Evolutionary conservation across 805 yeast species (phyloP), one percentile per base, ranked within the genome.

Genomic region (Pachysolen tannophilus): DNA sequence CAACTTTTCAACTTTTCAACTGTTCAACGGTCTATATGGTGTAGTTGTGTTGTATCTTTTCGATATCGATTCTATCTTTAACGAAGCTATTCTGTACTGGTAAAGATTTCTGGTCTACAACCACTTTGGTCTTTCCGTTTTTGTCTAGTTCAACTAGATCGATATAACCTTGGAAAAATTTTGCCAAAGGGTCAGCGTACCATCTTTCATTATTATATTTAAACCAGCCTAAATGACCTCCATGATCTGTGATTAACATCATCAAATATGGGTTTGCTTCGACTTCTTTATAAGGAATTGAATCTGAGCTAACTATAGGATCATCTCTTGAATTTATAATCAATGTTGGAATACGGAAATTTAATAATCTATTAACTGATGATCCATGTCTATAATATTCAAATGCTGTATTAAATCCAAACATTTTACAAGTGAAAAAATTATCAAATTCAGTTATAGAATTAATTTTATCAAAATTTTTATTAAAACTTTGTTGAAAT

Each of bases 141-240:
- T 33, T 19, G n/a, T n/a, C 16, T 14, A 20, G 18, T 26, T 50
- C 55, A 6, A 60, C 47, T 13, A 52, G 43, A 3, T 44, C 43
- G 31, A 65, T 53, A 34, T 63, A 52, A 4, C 56, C 50, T 20
- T 46, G 43, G 40, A 72, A 51, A 43, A 69, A 64, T 38, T 60
- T 57, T 18, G 72, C 54, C 28, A 76, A 40, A 18, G 79, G 80
- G 6, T 61, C 58, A 4, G 72, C 56, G 44, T 68, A 74, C 94
- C 94, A 85, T 46, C 86, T 71, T 28, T 64, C 62, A 18, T 82
- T 81, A 18, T 66, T 59, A 32, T 63, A 56, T 43, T 69, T 64
- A 41, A 75, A 84, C 80, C 81, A 84, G n/a, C 84, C 92, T 35
- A 84, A 65, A 55, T 84, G 95, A 1, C 94, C 94, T 6, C 95